Evolutionary conservation across 495 filamentous ascomycete genomes (phyloP), one percentile per base, ranked within the genome.

Genomic region (Neohortaea acidophila): DNA sequence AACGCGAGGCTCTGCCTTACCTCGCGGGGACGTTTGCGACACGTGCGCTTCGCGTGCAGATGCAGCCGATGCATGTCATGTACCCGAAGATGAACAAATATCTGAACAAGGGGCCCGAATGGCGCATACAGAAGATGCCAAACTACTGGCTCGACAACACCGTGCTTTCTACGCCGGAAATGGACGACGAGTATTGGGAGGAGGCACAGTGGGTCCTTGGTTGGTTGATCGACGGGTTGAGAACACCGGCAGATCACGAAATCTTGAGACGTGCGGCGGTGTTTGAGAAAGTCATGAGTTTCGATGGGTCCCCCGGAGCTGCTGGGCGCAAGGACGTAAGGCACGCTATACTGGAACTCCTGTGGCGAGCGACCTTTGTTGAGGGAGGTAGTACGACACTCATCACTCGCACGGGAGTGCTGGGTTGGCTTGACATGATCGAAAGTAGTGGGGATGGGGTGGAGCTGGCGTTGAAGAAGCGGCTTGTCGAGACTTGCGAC

Each of bases 61-160:
- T 62, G 2, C 75, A 87, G 43, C 87, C 89, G 7, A 62, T 80
- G 29, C 81, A 93, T 49, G 74, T 73, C 43, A 68, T 96, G 25
- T 97, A 94, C 51, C 68, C 73, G 21, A 92, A 92, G 51, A 62
- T 87, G 63, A 94, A 93, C 63, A 66, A 67, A 17, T 87, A 87
- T 55, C 70, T 97, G 30, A 76, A 79, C 26, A 73, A 72, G 33
- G 67, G 73, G 0, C 86, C 89, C 2, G 52, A 63, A 7, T 91
- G 87, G 80, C 67, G 73, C 18, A 44, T 79, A 13, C 68, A 75
- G 27, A 79, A 77, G 53, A 63, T 94, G 33, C 86, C 84, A 1
- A 64, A 66, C 4, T 73, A 74, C 49, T 74, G 83, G 52, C 70
- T 89, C 27, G 68, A 82, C 43, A 73, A 70, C 47, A 72, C 89